Base-by-base conservation (phyloP, 73 alveolate genomes). In the Stentor coeruleus region DNA sequence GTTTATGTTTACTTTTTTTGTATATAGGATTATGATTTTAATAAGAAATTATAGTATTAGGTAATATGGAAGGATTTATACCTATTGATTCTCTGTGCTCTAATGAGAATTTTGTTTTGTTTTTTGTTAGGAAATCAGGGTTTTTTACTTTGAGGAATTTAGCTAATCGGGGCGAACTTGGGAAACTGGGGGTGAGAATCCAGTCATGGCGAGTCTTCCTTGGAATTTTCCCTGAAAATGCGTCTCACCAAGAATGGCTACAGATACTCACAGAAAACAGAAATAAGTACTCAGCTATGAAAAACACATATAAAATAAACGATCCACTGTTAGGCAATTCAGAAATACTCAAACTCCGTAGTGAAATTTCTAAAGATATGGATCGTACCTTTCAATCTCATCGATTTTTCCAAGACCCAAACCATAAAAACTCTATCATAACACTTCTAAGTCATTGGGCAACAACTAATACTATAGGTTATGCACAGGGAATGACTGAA, bases 151-250 rank as follows among this genome's bases (percentile, higher is more conserved):
- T 49, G 20, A 49, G 66, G 20, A 49, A 20, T 49, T 49, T 20
- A 49, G 66, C 66, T 20, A 6, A 49, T 49, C 66, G 20, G 20
- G 20, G 6, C 66, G 28, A 49, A 49, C 28, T 49, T 11, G 66
- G 28, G 6, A 11, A 6, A 6, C 20, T 49, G 20, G 66, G 66
- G 20, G 20, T 49, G 28, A 6, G 66, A 11, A 11, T 49, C 6
- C 6, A 49, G 6, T 49, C 66, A 6, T 49, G 66, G 66, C 66
- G 66, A 49, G 66, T 49, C 66, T 49, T 49, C 66, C 66, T 49
- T 20, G 66, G 66, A 49, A 49, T 49, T 11, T 49, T 49, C 66
- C 66, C 66, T 20, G 66, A 49, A 49, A 49, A 20, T 20, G 66
- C 28, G 20, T 11, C 6, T 20, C 6, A 11, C 66, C 6, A 49